Evolutionary conservation across 495 filamentous ascomycete species (phyloP).

Genomic region (Apodospora peruviana): DNA sequence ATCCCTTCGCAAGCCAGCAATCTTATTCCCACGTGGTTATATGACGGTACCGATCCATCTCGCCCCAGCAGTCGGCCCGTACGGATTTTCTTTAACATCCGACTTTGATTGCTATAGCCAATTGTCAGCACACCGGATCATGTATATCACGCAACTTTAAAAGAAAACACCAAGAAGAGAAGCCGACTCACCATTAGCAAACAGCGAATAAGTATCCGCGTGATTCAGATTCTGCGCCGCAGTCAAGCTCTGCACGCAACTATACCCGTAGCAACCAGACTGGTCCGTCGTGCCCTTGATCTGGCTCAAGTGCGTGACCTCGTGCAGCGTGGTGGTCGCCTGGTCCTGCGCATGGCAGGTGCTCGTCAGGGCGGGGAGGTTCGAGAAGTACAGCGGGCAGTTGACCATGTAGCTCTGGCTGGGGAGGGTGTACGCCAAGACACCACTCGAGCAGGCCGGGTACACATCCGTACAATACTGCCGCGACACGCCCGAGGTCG

Average conservation of each 20-base stretch:
- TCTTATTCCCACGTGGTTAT: no score
- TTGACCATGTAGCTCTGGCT: conserved; percentile 47
- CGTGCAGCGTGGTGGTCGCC: conserved; percentile 55
- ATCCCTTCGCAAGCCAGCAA: no score
- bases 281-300: conserved; percentile 54
- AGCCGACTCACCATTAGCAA: conserved; percentile 40
- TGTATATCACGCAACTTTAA: background rate
- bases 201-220: conserved; percentile 59
- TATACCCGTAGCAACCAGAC: conserved; percentile 51
- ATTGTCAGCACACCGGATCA: no score
- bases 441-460: conserved; percentile 42
- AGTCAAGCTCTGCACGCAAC: conserved; percentile 37
- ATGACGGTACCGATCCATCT: no score
- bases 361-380: conserved; percentile 36
- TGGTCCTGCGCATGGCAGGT: conserved; percentile 56
- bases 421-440: conserved; percentile 54
- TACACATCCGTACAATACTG: conserved; percentile 51
- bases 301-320: conserved; percentile 56
- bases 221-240: conserved; percentile 47
- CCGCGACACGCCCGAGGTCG: conserved; percentile 33
- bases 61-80: no score
- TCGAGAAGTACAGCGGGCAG: conserved; percentile 51
- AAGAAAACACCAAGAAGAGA: background rate
- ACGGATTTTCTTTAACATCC: background rate
- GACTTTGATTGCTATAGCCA: background rate